These are phyloP conservation scores for Exophiala aquamarina DNA, from an alignment of 2,329 filamentous ascomycete species.

Conservation along the genomic window DNA sequence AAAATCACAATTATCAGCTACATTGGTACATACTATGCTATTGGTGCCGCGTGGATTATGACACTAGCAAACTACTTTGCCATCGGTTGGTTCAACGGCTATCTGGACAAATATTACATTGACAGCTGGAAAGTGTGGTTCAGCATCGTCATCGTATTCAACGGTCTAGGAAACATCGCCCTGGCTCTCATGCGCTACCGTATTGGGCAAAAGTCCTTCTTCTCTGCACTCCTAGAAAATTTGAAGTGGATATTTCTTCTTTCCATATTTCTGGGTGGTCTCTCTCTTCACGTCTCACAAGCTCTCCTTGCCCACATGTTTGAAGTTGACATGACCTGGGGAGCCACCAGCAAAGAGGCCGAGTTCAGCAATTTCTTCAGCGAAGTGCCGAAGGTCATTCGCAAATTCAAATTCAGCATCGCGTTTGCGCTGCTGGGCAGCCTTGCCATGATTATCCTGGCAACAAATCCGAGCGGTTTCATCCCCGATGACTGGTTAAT, in stretches of 20 bases:
- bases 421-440: slow-evolving; percentile 45
- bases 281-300: slow-evolving; percentile 77
- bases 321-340: slow-evolving; percentile 79
- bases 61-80: slow-evolving; percentile 69
- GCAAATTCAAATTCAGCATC: slow-evolving; percentile 67
- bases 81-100: slow-evolving; percentile 68
- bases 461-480: slow-evolving; percentile 31
- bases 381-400: slow-evolving; percentile 75
- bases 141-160: slow-evolving; percentile 64
- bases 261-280: slow-evolving; percentile 78
- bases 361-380: slow-evolving; percentile 78
- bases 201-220: slow-evolving; percentile 53
- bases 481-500: slow-evolving; percentile 58
- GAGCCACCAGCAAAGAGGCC: slow-evolving; percentile 74
- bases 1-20: slow-evolving; percentile 72
- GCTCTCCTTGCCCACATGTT: slow-evolving; percentile 81
- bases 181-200: slow-evolving; percentile 65
- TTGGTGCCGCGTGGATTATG: slow-evolving; percentile 64
- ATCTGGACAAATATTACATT: slow-evolving; percentile 66
- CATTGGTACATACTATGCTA: slow-evolving; percentile 61
- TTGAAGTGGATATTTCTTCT: slow-evolving; percentile 63
- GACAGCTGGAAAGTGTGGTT: slow-evolving; percentile 65
- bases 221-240: slow-evolving; percentile 55
- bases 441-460: slow-evolving; percentile 51
- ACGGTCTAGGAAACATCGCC: slow-evolving; percentile 61